These are phyloP conservation scores for Delitschia confertaspora DNA, from an alignment of 495 filamentous ascomycete genomes.

Conservation along the genomic window DNA sequence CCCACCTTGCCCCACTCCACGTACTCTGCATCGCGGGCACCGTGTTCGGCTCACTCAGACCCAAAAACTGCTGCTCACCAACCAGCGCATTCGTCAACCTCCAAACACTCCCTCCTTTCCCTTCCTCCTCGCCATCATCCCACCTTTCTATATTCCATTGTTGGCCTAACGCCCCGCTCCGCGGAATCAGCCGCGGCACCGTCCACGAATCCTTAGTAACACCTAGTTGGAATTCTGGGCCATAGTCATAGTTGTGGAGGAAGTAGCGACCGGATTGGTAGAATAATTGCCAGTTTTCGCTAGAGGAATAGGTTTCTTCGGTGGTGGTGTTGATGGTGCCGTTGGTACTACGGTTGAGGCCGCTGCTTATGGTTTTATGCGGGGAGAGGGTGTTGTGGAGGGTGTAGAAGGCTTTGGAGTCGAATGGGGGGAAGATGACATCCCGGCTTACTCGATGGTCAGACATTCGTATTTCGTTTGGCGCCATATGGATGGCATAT, in stretches of 20 bases:
- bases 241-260: conserved; percentile 14
- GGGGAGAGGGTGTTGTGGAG: conserved; percentile 2
- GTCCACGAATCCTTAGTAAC: not conserved
- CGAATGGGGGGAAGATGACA: not conserved
- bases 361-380: conserved; percentile 1
- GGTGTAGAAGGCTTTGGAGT: conserved; percentile 4
- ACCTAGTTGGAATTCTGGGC: conserved; percentile 3
- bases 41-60: not conserved
- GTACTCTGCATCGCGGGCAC: conserved; percentile 4
- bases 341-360: not conserved
- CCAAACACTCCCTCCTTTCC: too few relatives aligned
- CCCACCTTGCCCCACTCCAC: not conserved
- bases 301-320: not conserved
- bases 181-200: conserved; percentile 1
- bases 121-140: conserved; percentile 6
- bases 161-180: conserved; percentile 3
- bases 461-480: too few relatives aligned
- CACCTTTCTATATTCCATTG: conserved; percentile 3
- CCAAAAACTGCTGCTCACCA: conserved; percentile 1
- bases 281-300: conserved; percentile 12
- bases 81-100: conserved; percentile 12
- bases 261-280: conserved; percentile 6
- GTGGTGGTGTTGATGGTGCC: conserved; percentile 5
- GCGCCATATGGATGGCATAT: too few relatives aligned
- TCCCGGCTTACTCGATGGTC: too few relatives aligned